Conservation (phyloP, 2,329 filamentous ascomycete genomes). For the Chaetothyriales sp. region DNA sequence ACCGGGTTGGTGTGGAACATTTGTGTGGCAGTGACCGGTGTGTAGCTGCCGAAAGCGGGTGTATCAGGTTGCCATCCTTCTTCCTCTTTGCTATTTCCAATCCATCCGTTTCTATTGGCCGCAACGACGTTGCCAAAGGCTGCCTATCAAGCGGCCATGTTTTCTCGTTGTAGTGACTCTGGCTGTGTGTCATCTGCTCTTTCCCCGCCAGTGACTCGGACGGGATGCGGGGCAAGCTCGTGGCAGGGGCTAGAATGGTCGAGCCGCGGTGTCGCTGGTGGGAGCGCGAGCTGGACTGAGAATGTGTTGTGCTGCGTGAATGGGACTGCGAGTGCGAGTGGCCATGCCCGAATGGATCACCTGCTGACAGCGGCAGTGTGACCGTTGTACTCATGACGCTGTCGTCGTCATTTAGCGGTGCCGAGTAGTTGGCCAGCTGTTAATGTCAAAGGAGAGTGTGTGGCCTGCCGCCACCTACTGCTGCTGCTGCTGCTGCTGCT, state of each 20-base stretch:
- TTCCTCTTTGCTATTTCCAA: conserved; percentile 18
- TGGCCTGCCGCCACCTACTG: background rate
- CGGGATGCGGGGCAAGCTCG: conserved; percentile 16
- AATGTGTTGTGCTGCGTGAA: conserved; percentile 23
- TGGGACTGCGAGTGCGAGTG: conserved; percentile 23
- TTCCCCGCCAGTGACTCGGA: conserved; percentile 11
- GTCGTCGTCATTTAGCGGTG: background rate
- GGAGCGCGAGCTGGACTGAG: conserved; percentile 24
- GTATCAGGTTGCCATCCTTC: conserved; percentile 2
- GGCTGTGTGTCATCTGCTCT: background rate
- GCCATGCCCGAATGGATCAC: conserved; percentile 22
- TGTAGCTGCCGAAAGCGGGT: conserved; percentile 14
- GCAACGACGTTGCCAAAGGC: conserved; percentile 19
- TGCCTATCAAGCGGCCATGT: background rate
- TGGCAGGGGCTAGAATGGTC: conserved; percentile 13
- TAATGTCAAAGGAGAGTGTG: background rate
- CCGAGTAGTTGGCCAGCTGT: background rate
- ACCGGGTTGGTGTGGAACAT: conserved; percentile 46
- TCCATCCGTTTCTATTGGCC: conserved; percentile 23
- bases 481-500: too few relatives aligned
- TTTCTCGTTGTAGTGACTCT: background rate
- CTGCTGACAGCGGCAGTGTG: conserved; percentile 18
- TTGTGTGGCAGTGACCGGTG: conserved; percentile 17
- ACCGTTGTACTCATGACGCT: conserved; percentile 17
- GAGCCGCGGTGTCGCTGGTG: conserved; percentile 13